These are phyloP conservation scores for Debaryomyces fabryi DNA, from an alignment of 1,139 yeast species.

Conservation along the genomic window DNA sequence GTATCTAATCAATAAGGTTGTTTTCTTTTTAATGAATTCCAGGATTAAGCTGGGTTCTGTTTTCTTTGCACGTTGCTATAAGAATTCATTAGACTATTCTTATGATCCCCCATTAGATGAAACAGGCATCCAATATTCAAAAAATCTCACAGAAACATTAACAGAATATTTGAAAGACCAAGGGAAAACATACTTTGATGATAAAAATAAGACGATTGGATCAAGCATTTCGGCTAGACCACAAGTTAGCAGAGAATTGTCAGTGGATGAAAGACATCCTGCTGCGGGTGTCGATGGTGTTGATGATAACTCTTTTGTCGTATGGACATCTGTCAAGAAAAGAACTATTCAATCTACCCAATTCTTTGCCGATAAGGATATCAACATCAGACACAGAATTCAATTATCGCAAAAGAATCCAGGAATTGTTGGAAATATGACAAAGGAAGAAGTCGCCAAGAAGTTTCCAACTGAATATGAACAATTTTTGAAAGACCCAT, in stretches of 20 bases:
- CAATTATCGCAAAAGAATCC: slow-evolving; percentile 89
- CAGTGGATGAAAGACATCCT: slow-evolving; percentile 40
- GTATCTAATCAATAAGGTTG: slow-evolving; percentile 84
- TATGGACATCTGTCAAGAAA: slow-evolving; percentile 91
- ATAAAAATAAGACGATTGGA: slow-evolving; percentile 11
- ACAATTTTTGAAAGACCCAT: slow-evolving; percentile 74
- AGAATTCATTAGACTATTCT: slow-evolving; percentile 55
- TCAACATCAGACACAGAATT: slow-evolving; percentile 71
- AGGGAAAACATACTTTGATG: slow-evolving; percentile 31
- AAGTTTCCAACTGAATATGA: slow-evolving; percentile 71
- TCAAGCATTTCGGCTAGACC: slow-evolving; percentile 9
- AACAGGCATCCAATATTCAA: slow-evolving; percentile 58
- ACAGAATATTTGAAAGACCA: slow-evolving; percentile 36
- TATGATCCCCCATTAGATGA: slow-evolving; percentile 69
- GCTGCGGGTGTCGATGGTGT: slow-evolving; percentile 54
- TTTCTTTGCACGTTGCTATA: slow-evolving; percentile 82
- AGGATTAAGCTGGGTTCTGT: slow-evolving; percentile 84
- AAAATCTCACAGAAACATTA: slow-evolving; percentile 40
- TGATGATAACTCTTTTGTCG: slow-evolving; percentile 57
- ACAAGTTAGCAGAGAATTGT: slow-evolving; percentile 19
- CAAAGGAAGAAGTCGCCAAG: slow-evolving; percentile 57
- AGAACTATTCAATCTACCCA: slow-evolving; percentile 82
- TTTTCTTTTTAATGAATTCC: slow-evolving; percentile 86
- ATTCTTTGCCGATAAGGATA: slow-evolving; percentile 60
- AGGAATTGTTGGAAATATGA: slow-evolving; percentile 78